A percentile compares a stretch with the other conserved stretches of the same genome.
phyloP scores from a whole-genome alignment of 495 filamentous ascomycete species.

The Penicillium cinerascens region DNA sequence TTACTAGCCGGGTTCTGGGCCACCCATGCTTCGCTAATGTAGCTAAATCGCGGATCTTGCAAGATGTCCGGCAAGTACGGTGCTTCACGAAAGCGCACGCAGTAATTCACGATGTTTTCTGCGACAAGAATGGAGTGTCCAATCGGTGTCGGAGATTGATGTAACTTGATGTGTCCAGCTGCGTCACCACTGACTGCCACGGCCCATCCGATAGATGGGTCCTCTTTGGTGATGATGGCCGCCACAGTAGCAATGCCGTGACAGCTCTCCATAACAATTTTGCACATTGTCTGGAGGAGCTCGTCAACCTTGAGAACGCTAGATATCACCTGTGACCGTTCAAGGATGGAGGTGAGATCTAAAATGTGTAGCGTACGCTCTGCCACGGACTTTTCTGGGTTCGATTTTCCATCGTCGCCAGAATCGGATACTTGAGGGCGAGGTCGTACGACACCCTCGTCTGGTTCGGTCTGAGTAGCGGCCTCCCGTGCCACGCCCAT shows the following conservation, averaged over 20 bases:
- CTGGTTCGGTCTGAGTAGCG: too few relatives aligned
- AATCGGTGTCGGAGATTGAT: slow-evolving; percentile 56
- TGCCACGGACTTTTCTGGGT: not conserved
- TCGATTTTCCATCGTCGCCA: too few relatives aligned
- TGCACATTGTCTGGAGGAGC: slow-evolving; percentile 76
- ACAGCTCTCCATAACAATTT: slow-evolving; percentile 78
- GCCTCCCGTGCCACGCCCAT: too few relatives aligned
- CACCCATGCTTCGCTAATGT: slow-evolving; percentile 64
- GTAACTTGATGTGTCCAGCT: slow-evolving; percentile 48
- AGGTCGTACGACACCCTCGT: too few relatives aligned
- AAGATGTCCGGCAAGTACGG: slow-evolving; percentile 75
- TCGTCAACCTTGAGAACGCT: slow-evolving; percentile 79
- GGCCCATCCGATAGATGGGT: slow-evolving; percentile 64
- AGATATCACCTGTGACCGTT: slow-evolving; percentile 82
- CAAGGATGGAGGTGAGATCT: slow-evolving; percentile 75
- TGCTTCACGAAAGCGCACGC: slow-evolving; percentile 70
- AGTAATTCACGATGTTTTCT: slow-evolving; percentile 72
- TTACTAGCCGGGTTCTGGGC: slow-evolving; percentile 74
- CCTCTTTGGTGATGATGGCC: slow-evolving; percentile 66
- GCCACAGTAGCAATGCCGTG: slow-evolving; percentile 69
- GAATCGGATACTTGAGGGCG: too few relatives aligned
- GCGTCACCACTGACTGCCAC: slow-evolving; percentile 64
- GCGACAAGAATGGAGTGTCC: slow-evolving; percentile 59
- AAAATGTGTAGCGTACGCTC: slow-evolving; percentile 59
- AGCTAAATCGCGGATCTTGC: slow-evolving; percentile 77